Evolutionary conservation across 306 rosid genomes (phyloP).

Genomic region (Gastrolobium villosum): DNA sequence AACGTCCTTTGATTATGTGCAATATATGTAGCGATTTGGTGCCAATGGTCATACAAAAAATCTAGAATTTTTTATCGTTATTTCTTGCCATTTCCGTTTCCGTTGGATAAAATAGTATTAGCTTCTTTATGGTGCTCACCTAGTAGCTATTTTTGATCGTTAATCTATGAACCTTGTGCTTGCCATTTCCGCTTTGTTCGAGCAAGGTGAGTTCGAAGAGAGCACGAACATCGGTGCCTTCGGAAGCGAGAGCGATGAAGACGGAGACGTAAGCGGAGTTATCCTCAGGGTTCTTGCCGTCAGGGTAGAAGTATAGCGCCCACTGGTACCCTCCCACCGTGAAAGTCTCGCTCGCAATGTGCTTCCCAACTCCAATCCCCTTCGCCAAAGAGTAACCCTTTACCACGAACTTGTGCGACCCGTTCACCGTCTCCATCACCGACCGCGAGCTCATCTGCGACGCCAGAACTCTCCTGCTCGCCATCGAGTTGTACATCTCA

Average conservation of each 20-base stretch:
- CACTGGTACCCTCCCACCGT: slow-evolving; percentile 95
- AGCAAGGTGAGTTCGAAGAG: slow-evolving; percentile 88
- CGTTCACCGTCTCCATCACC: slow-evolving; percentile 94
- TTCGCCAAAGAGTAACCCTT: slow-evolving; percentile 91
- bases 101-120: too few relatives aligned
- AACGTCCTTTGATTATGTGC: too few relatives aligned
- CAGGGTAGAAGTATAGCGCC: slow-evolving; percentile 97
- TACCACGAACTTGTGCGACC: slow-evolving; percentile 92
- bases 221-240: slow-evolving; percentile 96
- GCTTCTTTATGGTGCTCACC: too few relatives aligned
- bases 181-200: slow-evolving; percentile 87
- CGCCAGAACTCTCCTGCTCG: slow-evolving; percentile 50
- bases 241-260: slow-evolving; percentile 93
- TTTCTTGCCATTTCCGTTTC: too few relatives aligned
- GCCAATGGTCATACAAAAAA: too few relatives aligned
- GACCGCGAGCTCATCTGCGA: slow-evolving; percentile 85
- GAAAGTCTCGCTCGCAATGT: slow-evolving; percentile 93
- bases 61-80: too few relatives aligned
- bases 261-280: slow-evolving; percentile 94
- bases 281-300: slow-evolving; percentile 94
- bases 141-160: too few relatives aligned
- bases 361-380: slow-evolving; percentile 95
- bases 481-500: slow-evolving; percentile 30
- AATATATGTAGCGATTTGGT: too few relatives aligned
- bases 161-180: slow-evolving; percentile 94